These are phyloP conservation scores for Zymoseptoria brevis DNA, from an alignment of 2,329 filamentous ascomycete species.

Conservation along the genomic window DNA sequence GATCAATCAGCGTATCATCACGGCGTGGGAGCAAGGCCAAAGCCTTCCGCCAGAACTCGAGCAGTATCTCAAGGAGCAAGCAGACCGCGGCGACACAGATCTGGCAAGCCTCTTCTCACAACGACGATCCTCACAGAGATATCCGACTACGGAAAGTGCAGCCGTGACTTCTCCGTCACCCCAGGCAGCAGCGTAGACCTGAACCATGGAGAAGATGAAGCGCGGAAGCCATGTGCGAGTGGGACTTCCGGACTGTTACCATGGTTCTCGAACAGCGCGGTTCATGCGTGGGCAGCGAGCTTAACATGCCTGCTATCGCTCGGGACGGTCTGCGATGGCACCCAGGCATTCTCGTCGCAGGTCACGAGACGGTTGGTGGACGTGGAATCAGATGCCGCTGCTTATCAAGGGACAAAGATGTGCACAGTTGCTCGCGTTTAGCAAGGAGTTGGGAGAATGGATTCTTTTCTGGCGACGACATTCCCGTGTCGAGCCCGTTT, in stretches of 20 bases:
- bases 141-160: slow-evolving; percentile 10
- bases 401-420: neutral
- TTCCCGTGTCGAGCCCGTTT: neutral
- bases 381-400: neutral
- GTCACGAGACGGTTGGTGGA: neutral
- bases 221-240: neutral
- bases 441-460: slow-evolving; percentile 4
- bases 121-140: slow-evolving; percentile 12
- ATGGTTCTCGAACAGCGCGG: neutral
- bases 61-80: slow-evolving; percentile 30
- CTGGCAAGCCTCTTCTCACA: slow-evolving; percentile 10
- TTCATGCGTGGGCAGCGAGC: neutral
- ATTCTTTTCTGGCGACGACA: neutral
- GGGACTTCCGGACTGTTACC: neutral
- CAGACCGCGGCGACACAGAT: slow-evolving; percentile 22
- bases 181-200: slow-evolving; percentile 15
- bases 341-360: neutral
- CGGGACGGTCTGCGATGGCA: neutral
- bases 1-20: slow-evolving; percentile 25
- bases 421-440: slow-evolving; percentile 5
- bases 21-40: slow-evolving; percentile 26
- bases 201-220: neutral
- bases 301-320: neutral
- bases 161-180: slow-evolving; percentile 13
- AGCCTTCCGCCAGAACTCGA: slow-evolving; percentile 28